Conservation (phyloP, 352 stramenopile species). For the Pythium rhizo-oryzae region DNA sequence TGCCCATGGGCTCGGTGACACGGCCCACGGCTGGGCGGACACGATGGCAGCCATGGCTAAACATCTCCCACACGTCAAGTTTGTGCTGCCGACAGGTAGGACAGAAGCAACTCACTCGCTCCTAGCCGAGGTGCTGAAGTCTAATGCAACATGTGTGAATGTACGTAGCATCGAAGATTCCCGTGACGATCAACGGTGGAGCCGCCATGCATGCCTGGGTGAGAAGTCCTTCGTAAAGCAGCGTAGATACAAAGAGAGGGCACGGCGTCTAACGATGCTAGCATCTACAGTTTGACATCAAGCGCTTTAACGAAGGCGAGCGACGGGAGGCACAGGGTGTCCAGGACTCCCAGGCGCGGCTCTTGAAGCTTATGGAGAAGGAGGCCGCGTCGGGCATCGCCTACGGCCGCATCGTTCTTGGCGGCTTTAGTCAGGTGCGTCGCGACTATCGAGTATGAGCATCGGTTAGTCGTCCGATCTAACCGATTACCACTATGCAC, state of each 20-base stretch:
- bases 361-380: constrained; percentile 84
- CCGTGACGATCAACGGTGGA: constrained; percentile 95
- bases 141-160: too few species aligned
- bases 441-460: too few species aligned
- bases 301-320: constrained; percentile 81
- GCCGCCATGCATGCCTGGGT: constrained; percentile 93
- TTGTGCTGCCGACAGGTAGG: constrained; percentile 68
- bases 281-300: constrained; percentile 89
- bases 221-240: too few species aligned
- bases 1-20: constrained; percentile 93
- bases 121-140: too few species aligned
- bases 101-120: too few species aligned
- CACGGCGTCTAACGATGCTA: neutral
- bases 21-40: constrained; percentile 83
- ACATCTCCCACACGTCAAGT: constrained; percentile 68
- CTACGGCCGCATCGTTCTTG: constrained; percentile 90
- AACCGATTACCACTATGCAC: neutral
- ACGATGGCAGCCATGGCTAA: constrained; percentile 55
- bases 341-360: constrained; percentile 63
- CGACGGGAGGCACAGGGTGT: constrained; percentile 92
- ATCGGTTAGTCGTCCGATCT: too few species aligned
- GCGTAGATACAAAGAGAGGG: neutral
- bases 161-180: constrained; percentile 38
- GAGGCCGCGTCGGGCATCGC: constrained; percentile 74
- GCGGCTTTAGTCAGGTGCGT: constrained; percentile 92